These are phyloP conservation scores for Fusarium musae DNA, from an alignment of 2,329 filamentous ascomycete genomes.

Conservation along the genomic window DNA sequence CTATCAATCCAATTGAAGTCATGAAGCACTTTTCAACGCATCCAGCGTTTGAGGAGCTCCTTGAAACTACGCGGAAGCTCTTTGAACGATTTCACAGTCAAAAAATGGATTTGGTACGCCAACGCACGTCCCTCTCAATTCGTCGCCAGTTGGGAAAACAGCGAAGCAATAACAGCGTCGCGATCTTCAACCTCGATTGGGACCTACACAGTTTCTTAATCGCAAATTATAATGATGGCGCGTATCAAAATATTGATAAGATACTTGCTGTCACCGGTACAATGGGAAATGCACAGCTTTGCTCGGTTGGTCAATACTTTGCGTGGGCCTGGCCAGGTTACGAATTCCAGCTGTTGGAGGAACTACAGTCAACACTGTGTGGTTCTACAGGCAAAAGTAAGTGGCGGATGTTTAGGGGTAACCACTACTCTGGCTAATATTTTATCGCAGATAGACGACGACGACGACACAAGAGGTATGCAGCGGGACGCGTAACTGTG, in stretches of 20 bases:
- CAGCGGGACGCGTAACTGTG: not conserved
- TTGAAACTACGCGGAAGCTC: not conserved
- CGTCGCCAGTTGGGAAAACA: not conserved
- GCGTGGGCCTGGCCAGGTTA: not conserved
- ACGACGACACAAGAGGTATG: not conserved
- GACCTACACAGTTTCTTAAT: not conserved
- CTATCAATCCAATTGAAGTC: not conserved
- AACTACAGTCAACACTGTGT: not conserved
- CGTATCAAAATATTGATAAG: not conserved
- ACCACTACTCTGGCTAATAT: not conserved
- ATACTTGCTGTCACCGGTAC: not conserved
- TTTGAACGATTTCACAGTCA: not conserved
- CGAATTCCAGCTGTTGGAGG: not conserved
- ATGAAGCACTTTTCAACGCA: not conserved
- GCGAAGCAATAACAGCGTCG: not conserved
- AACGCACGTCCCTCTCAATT: not conserved
- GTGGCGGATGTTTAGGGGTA: not conserved
- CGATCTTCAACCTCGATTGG: not conserved
- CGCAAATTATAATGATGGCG: not conserved
- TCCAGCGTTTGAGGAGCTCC: not conserved
- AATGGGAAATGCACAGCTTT: not conserved
- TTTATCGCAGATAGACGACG: not conserved
- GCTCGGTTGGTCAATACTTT: not conserved
- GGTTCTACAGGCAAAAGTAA: not conserved
- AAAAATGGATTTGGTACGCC: not conserved